Evolutionary conservation across 1,284 basidiomycete genomes (phyloP), one percentile per base, ranked within the genome.

Genomic region (Sanguinoderma infundibulare): DNA sequence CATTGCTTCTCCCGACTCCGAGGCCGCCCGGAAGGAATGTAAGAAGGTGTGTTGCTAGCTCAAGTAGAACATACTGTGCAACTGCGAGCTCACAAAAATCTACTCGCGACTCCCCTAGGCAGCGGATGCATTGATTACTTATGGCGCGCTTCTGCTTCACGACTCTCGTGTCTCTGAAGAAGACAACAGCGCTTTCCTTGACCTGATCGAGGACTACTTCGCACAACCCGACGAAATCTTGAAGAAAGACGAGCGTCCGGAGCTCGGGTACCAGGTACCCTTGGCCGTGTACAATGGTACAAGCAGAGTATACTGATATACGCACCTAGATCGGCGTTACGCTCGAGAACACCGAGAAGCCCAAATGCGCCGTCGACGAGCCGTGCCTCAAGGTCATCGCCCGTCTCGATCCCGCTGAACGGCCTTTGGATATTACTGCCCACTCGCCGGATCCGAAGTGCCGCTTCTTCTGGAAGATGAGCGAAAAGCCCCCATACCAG

Each of bases 401-500:
- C 56, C 80, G 80, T 1, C 81, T 97, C 24, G 91, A 90, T 40
- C 87, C 87, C 1, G 77, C 81, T 0, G 92, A 97, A 71, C 77
- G 95, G 36, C 95, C 95, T 2, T 75, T 97, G 50, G 95, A 97
- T 73, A 87, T 92, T 61, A 80, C 79, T 30, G 87, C 81, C 1
- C 91, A 95, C 67, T 81, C 84, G 10, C 92, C 94, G 0, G 95
- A 97, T 73, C 95, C 95, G 0, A 97, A 97, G 75, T 96, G 93
- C 72, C 84, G 95, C 67, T 96, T 96, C 82, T 96, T 96, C 77
- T 95, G 93, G 85, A 90, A 85, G 69, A 95, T 96, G 94, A 83
- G 85, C 62, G 81, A 86, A 55, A 77, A 77, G 10, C 91, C 93
- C 0, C 91, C 93, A 0, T 92, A 94, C 69, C 79, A 89, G 69